These are phyloP conservation scores for Cyphellophora europaea DNA, from an alignment of 2,329 filamentous ascomycete species.

Conservation along the genomic window DNA sequence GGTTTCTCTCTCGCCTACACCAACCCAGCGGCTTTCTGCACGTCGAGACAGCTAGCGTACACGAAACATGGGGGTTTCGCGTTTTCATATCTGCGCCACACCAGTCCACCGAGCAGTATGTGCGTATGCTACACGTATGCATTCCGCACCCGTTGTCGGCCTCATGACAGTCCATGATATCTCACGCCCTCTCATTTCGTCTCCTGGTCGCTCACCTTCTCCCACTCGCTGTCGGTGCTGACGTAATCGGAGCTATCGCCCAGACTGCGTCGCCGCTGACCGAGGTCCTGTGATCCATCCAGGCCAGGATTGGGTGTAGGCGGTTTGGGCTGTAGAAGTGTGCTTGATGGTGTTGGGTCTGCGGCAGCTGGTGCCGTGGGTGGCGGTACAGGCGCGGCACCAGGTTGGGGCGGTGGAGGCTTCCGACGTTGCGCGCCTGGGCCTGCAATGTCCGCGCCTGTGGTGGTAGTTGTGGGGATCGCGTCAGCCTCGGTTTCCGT, in stretches of 20 bases:
- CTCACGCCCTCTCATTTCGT: neutral
- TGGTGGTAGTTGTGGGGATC: too few relatives aligned
- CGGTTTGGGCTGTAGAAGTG: slow-evolving; percentile 3
- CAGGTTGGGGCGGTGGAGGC: too few relatives aligned
- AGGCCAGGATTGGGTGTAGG: neutral
- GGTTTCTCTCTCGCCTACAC: too few relatives aligned
- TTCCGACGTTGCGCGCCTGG: neutral
- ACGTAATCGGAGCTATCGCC: slow-evolving; percentile 45
- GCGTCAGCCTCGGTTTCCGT: slow-evolving; percentile 34
- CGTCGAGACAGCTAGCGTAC: too few relatives aligned
- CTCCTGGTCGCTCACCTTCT: slow-evolving; percentile 57
- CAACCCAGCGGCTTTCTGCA: too few relatives aligned
- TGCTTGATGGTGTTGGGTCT: neutral
- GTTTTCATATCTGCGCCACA: too few relatives aligned
- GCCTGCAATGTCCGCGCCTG: neutral
- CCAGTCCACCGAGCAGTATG: too few relatives aligned
- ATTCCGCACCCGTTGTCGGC: too few relatives aligned
- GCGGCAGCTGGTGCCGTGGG: neutral
- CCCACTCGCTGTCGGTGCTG: slow-evolving; percentile 95
- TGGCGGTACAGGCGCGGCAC: neutral
- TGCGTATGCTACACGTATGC: too few relatives aligned
- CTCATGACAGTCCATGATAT: neutral
- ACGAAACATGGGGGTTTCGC: too few relatives aligned
- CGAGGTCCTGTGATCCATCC: neutral
- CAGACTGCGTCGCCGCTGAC: slow-evolving; percentile 37